Evolutionary conservation across 2,329 filamentous ascomycete species (phyloP).

Genomic region (Chaetoscypha palmicola): DNA sequence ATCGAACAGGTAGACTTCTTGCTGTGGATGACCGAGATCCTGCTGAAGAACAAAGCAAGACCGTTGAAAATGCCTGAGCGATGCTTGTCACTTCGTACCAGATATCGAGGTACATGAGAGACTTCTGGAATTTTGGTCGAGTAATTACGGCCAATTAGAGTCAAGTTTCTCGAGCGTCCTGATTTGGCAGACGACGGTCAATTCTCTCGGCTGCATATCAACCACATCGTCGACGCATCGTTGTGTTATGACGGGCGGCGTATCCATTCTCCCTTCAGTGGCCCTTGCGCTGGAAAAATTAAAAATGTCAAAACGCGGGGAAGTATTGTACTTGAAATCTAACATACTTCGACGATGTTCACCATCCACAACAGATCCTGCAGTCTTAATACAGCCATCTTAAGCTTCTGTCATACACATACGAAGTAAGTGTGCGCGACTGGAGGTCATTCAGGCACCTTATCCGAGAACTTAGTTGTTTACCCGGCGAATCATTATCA

Average conservation of each 20-base stretch:
- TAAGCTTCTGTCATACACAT: constrained; percentile 16
- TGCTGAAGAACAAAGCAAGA: constrained; percentile 1
- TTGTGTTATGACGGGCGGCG: constrained; percentile 3
- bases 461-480: constrained; percentile 11
- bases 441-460: constrained; percentile 18
- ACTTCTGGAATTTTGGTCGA: constrained; percentile 1
- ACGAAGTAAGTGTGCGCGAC: constrained; percentile 2
- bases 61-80: neutral
- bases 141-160: constrained; percentile 9
- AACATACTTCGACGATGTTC: constrained; percentile 10
- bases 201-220: constrained; percentile 9
- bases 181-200: constrained; percentile 21
- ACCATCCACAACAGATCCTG: constrained; percentile 7
- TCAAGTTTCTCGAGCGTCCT: constrained; percentile 6
- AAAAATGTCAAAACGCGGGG: constrained; percentile 22
- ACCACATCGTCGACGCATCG: constrained; percentile 8
- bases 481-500: constrained; percentile 19
- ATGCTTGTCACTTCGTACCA: constrained; percentile 10
- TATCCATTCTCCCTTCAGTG: neutral
- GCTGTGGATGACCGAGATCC: too few species aligned
- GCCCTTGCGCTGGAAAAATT: constrained; percentile 14
- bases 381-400: constrained; percentile 14
- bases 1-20: neutral
- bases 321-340: constrained; percentile 5
- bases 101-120: constrained; percentile 3